Evolutionary conservation across 352 stramenopile species (phyloP).

Genomic region (Phytopythium helicoides): DNA sequence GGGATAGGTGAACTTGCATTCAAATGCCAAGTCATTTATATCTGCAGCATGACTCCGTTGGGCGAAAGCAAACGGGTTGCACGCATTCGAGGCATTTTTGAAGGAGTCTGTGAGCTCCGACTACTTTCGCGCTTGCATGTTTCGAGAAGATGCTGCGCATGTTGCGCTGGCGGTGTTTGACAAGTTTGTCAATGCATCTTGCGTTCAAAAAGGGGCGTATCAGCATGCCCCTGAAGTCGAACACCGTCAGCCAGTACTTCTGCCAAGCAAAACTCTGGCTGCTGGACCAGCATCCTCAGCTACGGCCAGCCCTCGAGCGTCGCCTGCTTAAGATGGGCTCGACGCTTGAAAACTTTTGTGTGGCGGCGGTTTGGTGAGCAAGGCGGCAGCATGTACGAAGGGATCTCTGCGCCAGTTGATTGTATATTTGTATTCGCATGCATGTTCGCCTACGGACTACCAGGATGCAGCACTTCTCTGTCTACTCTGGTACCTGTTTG

Average conservation of each 20-base stretch:
- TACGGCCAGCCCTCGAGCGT: constrained; percentile 3
- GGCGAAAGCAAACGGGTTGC: too few species aligned
- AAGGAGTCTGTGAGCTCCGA: not conserved
- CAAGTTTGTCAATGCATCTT: constrained; percentile 1
- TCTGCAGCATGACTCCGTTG: too few species aligned
- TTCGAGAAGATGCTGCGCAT: not conserved
- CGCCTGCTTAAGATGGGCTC: constrained; percentile 9
- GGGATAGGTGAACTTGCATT: too few species aligned
- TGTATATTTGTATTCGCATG: constrained; percentile 20
- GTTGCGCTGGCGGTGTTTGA: not conserved
- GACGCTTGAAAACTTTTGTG: constrained; percentile 15
- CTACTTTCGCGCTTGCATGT: not conserved
- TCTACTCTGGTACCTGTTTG: constrained; percentile 36
- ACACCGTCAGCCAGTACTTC: constrained; percentile 9
- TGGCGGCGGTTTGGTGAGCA: constrained; percentile 22
- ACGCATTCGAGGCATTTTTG: too few species aligned
- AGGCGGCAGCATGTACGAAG: constrained; percentile 31
- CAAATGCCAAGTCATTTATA: too few species aligned
- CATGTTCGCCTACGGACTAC: constrained; percentile 15
- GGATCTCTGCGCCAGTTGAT: constrained; percentile 13
- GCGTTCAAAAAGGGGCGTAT: not conserved
- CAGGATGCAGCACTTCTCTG: constrained; percentile 25
- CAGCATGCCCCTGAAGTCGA: too few species aligned
- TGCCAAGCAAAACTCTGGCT: constrained; percentile 12
- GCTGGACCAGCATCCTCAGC: constrained; percentile 1